A percentile compares a stretch with the other conserved stretches of the same genome.
These are phyloP conservation scores for Lepiota brunneoincarnata DNA, from an alignment of 768 basidiomycete genomes.

Conservation along the genomic window DNA sequence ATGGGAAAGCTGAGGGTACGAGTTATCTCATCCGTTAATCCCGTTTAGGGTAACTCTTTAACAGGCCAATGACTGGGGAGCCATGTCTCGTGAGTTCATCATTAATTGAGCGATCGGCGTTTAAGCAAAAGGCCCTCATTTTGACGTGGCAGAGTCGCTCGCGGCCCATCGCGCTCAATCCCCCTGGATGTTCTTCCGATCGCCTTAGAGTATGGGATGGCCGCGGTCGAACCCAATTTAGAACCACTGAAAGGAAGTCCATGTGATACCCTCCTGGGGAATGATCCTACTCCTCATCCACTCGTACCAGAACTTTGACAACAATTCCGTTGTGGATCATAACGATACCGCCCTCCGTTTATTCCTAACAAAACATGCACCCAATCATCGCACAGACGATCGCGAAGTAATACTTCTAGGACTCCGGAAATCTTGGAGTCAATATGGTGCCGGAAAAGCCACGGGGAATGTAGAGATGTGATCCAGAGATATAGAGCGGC, in stretches of 20 bases:
- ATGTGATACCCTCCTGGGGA: too few species aligned
- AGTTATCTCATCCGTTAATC: not conserved
- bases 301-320: constrained; percentile 47
- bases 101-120: too few species aligned
- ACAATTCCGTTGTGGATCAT: constrained; percentile 34
- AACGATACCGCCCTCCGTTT: constrained; percentile 29
- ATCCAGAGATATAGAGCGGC: too few species aligned
- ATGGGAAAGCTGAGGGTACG: constrained; percentile 66
- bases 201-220: constrained; percentile 46
- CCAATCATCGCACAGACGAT: constrained; percentile 13
- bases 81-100: constrained; percentile 54
- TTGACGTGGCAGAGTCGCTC: constrained; percentile 38
- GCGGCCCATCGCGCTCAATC: constrained; percentile 44
- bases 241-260: constrained; percentile 60
- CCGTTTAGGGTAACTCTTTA: not conserved
- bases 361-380: too few species aligned
- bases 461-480: constrained; percentile 41
- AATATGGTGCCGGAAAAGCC: too few species aligned
- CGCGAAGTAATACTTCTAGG: constrained; percentile 23
- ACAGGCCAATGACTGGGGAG: constrained; percentile 68
- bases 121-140: too few species aligned
- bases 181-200: constrained; percentile 40
- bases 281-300: too few species aligned
- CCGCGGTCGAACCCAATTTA: constrained; percentile 40
- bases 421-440: constrained; percentile 27